Percentiles rank a stretch among this genome's conserved stretches.
Evolutionary conservation across 78 protist species (phyloP).

Genomic region (Anaeramoeba flamelloides): DNA sequence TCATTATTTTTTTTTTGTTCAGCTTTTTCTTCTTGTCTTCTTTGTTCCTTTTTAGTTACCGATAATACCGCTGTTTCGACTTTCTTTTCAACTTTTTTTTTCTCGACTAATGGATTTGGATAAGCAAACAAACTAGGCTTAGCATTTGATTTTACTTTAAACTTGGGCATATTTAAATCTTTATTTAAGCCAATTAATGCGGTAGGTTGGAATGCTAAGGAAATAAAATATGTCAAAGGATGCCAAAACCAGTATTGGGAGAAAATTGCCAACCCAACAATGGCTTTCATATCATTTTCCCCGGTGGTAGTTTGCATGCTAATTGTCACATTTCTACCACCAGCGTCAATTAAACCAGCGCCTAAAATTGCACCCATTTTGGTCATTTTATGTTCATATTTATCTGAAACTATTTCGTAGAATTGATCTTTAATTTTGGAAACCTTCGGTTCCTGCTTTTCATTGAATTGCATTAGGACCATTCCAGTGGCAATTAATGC

Average conservation of each 20-base stretch:
- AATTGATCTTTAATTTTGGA: conserved; percentile 22
- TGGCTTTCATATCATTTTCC: conserved; percentile 24
- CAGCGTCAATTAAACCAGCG: conserved; percentile 87
- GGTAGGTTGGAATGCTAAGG: conserved; percentile 85
- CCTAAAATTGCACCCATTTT: conserved; percentile 91
- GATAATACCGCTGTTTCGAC: neutral
- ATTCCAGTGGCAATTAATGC: conserved; percentile 78
- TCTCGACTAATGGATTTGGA: neutral
- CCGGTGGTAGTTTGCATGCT: conserved; percentile 41
- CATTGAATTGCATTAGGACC: conserved; percentile 64
- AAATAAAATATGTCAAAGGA: conserved; percentile 69
- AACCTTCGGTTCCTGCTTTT: conserved; percentile 22
- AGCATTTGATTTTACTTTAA: neutral
- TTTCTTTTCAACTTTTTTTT: neutral
- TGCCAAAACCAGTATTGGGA: conserved; percentile 94
- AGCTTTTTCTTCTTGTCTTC: neutral
- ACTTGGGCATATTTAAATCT: neutral
- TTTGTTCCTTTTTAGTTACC: conserved; percentile 7
- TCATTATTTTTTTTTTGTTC: neutral
- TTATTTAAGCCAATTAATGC: conserved; percentile 66
- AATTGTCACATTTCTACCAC: conserved; percentile 84
- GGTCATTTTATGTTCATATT: conserved; percentile 70
- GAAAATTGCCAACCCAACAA: conserved; percentile 72
- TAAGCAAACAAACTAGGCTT: neutral
- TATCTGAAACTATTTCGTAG: conserved; percentile 34